Evolutionary conservation across 176 grass and related monocot species (phyloP), one percentile per base, ranked within the genome.

Genomic region (Ensete ventricosum): DNA sequence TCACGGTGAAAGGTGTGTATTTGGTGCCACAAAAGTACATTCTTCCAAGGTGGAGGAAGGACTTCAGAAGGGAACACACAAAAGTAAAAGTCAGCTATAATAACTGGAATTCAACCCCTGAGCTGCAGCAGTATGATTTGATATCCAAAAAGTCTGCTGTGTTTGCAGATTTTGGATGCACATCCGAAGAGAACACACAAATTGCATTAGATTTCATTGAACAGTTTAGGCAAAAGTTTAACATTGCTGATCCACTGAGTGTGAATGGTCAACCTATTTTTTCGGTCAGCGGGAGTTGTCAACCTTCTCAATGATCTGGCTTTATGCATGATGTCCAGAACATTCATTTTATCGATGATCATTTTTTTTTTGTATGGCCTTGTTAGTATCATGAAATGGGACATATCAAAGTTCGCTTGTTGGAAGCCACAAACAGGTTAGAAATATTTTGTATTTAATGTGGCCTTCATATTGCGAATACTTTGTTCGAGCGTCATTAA

Each of bases 71-170:
- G 17, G 67, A 70, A 16, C 67, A 70, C 20, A 70, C 7, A 8
- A 70, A 70, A 50, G 67, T 70, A 52, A 70, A 70, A 50, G 67
- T 51, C 67, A 70, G 67, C 67, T 70, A 70, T 70, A 70, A 70
- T 13, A 70, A 70, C 48, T 70, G 67, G 67, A 70, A 50, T 20
- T 21, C 67, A 5, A 70, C 67, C 51, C 67, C 67, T 1, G 43
- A 70, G 67, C 52, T 70, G 67, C 17, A 52, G 34, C 34, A 48
- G 19, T 52, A 51, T 50, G 67, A 70, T 51, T 50, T 70, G 51
- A 70, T 70, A 70, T 70, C 67, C 43, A 70, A n/a, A 50, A 70
- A 52, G 43, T 16, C 67, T 70, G 43, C 21, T 11, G 0, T 70
- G 2, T 70, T 70, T 52, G 67, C 48, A 21, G 67, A 70, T 20